phyloP scores from a whole-genome alignment of 2,329 filamentous ascomycete species.

The Arthrobotrys entomopaga region DNA sequence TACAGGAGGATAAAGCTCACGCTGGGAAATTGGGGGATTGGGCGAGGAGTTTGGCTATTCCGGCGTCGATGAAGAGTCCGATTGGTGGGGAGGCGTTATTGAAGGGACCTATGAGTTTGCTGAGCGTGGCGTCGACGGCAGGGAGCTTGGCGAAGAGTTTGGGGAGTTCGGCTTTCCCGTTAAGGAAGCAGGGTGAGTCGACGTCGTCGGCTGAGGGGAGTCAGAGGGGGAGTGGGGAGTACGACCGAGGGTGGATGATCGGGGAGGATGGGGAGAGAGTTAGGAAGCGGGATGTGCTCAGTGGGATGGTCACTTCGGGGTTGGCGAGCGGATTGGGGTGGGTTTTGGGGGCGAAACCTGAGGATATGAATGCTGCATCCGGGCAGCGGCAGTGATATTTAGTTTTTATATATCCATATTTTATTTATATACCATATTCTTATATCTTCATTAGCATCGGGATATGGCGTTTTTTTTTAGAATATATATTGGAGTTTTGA shows the following conservation, averaged over 20 bases:
- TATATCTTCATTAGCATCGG: too few relatives aligned
- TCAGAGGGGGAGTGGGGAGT: conserved; percentile 58
- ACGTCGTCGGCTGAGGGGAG: conserved; percentile 63
- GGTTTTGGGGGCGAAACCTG: conserved; percentile 71
- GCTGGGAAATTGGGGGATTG: conserved; percentile 72
- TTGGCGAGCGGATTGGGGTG: conserved; percentile 75
- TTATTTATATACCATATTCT: neutral
- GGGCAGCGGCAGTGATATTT: conserved; percentile 6
- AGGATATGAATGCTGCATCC: conserved; percentile 25
- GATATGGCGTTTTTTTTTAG: too few relatives aligned
- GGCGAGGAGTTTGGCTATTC: conserved; percentile 58
- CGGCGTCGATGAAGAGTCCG: conserved; percentile 59
- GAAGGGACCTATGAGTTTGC: conserved; percentile 66
- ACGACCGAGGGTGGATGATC: conserved; percentile 54
- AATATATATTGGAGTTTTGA: too few relatives aligned
- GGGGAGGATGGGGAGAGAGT: conserved; percentile 63
- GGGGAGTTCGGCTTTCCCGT: conserved; percentile 65
- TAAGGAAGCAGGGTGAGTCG: conserved; percentile 59
- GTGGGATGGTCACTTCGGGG: conserved; percentile 74
- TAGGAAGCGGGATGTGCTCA: conserved; percentile 77
- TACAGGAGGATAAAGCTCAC: conserved; percentile 75
- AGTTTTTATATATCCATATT: neutral
- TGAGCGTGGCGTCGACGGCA: conserved; percentile 66
- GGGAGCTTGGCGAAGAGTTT: conserved; percentile 63
- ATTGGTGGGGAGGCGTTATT: conserved; percentile 59